A percentile compares a stretch with the other conserved stretches of the same genome.
These are phyloP conservation scores for Arthromyces matolae DNA, from an alignment of 768 basidiomycete species.

Conservation along the genomic window DNA sequence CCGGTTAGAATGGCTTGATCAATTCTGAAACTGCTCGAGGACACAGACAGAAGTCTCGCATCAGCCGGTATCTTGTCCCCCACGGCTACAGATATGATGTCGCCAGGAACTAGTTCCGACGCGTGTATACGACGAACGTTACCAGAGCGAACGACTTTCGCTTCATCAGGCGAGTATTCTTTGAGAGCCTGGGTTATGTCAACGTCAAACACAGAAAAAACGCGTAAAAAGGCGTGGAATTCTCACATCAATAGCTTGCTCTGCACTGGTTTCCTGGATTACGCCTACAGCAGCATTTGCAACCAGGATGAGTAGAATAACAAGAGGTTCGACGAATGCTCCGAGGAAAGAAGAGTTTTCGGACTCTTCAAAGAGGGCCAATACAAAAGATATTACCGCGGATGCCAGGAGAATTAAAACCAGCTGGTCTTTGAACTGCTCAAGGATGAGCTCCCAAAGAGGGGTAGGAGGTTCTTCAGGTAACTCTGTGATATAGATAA, in stretches of 20 bases:
- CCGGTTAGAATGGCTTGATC: constrained; percentile 98
- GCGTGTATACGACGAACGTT: constrained; percentile 74
- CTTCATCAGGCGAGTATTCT: constrained; percentile 97
- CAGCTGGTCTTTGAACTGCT: constrained; percentile 98
- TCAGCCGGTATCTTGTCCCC: constrained; percentile 97
- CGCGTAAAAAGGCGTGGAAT: constrained; percentile 5
- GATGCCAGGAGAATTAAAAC: constrained; percentile 95
- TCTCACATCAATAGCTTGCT: constrained; percentile 94
- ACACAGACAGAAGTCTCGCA: constrained; percentile 83
- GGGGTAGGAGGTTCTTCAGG: constrained; percentile 92
- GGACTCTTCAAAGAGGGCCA: constrained; percentile 83
- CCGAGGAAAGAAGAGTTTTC: constrained; percentile 63
- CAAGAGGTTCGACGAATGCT: constrained; percentile 92
- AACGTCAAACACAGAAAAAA: constrained; percentile 6
- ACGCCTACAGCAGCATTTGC: constrained; percentile 98
- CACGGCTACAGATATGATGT: constrained; percentile 86
- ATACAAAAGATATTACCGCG: constrained; percentile 87
- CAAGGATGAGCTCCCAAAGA: constrained; percentile 91
- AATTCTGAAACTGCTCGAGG: constrained; percentile 89
- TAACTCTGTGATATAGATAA: constrained; percentile 53
- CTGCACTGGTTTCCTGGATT: constrained; percentile 93
- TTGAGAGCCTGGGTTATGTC: constrained; percentile 69
- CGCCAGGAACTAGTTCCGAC: constrained; percentile 89
- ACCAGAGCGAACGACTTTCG: constrained; percentile 80
- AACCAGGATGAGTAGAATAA: constrained; percentile 92